Percentiles rank a stretch among this genome's conserved stretches.
Conservation (phyloP, 2,329 filamentous ascomycete species). For the Ophiostoma populinum region DNA sequence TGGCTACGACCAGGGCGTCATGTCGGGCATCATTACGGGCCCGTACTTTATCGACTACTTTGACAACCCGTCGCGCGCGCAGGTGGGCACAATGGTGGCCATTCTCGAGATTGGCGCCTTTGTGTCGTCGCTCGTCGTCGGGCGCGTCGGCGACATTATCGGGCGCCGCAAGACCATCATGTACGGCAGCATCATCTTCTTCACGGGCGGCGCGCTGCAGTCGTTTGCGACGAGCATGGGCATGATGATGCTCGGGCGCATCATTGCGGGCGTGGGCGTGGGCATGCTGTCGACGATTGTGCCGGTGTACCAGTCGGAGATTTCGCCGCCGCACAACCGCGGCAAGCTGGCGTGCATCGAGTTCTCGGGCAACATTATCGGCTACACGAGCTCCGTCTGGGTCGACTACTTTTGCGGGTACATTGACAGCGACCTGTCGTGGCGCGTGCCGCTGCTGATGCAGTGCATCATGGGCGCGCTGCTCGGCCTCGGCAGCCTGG, state of each 20-base stretch:
- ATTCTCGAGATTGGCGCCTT: slow-evolving; percentile 91
- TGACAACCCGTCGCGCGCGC: slow-evolving; percentile 65
- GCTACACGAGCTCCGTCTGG: slow-evolving; percentile 94
- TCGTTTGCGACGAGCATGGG: slow-evolving; percentile 65
- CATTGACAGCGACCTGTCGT: slow-evolving; percentile 71
- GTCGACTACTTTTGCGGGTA: slow-evolving; percentile 95
- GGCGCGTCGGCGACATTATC: slow-evolving; percentile 78
- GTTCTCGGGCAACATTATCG: slow-evolving; percentile 91
- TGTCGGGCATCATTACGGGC: slow-evolving; percentile 62
- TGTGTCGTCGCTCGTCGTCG: slow-evolving; percentile 72
- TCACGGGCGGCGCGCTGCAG: slow-evolving; percentile 69
- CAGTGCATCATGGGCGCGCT: slow-evolving; percentile 89
- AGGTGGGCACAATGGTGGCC: slow-evolving; percentile 94
- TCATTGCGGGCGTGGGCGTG: slow-evolving; percentile 72
- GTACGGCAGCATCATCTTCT: slow-evolving; percentile 83
- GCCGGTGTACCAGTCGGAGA: slow-evolving; percentile 85
- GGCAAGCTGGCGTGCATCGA: slow-evolving; percentile 95
- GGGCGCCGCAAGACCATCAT: slow-evolving; percentile 80
- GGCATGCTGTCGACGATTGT: slow-evolving; percentile 84
- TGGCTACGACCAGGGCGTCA: slow-evolving; percentile 31
- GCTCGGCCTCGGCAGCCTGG: slow-evolving; percentile 66
- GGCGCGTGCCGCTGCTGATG: slow-evolving; percentile 78
- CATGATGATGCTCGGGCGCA: slow-evolving; percentile 75
- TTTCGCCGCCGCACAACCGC: slow-evolving; percentile 88
- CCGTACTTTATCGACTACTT: slow-evolving; percentile 85